Evolutionary conservation across 2,329 filamentous ascomycete genomes (phyloP).

Genomic region (Tolypocladium album): DNA sequence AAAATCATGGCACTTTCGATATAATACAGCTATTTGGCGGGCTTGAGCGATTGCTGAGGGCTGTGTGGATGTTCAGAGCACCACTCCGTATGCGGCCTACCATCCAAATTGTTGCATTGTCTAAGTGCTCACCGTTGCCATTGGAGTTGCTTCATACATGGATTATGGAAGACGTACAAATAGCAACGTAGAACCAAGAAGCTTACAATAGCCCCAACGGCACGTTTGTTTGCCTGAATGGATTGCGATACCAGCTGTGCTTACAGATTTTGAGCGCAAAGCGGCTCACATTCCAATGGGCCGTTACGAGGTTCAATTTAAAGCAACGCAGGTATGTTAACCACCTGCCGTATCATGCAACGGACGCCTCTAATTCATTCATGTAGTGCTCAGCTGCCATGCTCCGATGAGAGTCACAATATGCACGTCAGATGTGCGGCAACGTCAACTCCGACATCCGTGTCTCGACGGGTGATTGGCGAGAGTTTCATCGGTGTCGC

Average conservation of each 20-base stretch:
- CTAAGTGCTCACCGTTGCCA: no score
- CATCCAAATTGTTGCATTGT: no score
- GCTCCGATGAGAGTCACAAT: neutral
- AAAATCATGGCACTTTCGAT: neutral
- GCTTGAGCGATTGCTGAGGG: no score
- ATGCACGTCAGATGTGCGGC: neutral
- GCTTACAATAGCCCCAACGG: neutral
- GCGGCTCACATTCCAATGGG: neutral
- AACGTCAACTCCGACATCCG: neutral
- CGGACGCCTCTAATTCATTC: neutral
- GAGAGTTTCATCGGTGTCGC: neutral
- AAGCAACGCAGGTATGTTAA: neutral
- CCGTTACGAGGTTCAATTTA: neutral
- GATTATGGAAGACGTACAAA: no score
- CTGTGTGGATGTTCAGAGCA: no score
- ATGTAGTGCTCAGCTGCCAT: neutral
- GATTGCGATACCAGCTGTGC: neutral
- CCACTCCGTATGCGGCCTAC: no score
- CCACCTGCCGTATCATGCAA: neutral
- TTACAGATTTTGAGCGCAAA: neutral
- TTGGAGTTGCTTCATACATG: no score
- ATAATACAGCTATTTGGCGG: neutral
- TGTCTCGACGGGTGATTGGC: neutral
- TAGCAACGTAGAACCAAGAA: neutral
- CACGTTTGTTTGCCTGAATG: neutral